Percentiles rank a stretch among this genome's conserved stretches.
Evolutionary conservation across 495 filamentous ascomycete genomes (phyloP).

Genomic region (Entonaema liquescens): DNA sequence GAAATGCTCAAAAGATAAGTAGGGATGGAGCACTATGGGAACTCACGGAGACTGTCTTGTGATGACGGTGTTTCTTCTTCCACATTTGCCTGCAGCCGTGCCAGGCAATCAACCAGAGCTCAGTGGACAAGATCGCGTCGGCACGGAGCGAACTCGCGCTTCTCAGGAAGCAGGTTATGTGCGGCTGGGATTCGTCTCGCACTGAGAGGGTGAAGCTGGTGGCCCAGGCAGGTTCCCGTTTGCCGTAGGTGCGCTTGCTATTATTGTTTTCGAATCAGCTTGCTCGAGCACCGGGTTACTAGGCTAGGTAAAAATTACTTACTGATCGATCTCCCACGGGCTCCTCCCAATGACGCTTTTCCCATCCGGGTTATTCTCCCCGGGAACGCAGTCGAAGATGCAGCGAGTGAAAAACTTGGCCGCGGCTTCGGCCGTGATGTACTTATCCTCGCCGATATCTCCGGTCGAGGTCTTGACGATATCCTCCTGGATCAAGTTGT

Average conservation of each 20-base stretch:
- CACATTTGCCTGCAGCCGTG: neutral
- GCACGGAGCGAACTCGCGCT: neutral
- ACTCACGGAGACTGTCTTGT: neutral
- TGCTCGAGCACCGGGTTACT: neutral
- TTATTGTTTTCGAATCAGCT: neutral
- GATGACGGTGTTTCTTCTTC: neutral
- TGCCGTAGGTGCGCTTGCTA: too few relatives aligned
- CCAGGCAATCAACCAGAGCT: neutral
- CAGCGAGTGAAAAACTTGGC: neutral
- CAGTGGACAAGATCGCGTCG: neutral
- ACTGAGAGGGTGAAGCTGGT: neutral
- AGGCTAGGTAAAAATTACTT: neutral
- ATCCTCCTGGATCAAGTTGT: neutral
- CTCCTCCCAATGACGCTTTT: too few relatives aligned
- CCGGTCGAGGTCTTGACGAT: neutral
- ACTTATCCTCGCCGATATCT: neutral
- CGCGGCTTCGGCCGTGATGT: neutral
- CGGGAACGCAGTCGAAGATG: too few relatives aligned
- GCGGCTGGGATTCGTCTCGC: neutral
- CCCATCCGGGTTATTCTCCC: too few relatives aligned
- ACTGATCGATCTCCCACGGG: neutral
- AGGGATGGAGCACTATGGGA: neutral
- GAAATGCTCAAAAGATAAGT: neutral
- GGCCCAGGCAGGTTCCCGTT: too few relatives aligned
- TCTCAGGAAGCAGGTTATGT: neutral